Conservation (phyloP, 2,329 filamentous ascomycete species). For the Cyphellophora attinorum region DNA sequence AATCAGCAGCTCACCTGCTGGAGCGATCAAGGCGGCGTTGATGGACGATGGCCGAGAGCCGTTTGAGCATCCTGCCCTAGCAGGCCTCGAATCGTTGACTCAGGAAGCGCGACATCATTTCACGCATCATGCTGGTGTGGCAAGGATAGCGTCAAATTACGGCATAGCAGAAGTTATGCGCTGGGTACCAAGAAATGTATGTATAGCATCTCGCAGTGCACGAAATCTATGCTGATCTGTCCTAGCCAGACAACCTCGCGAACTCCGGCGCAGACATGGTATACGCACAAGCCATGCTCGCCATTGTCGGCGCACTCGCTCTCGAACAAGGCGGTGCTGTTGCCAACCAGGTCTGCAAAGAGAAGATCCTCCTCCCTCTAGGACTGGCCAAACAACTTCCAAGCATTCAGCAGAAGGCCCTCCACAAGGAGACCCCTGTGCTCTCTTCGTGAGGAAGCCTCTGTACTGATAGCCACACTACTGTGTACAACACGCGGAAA, state of each 20-base stretch:
- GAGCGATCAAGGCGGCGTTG: too few species aligned
- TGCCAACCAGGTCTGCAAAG: constrained; percentile 64
- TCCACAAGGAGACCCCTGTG: too few species aligned
- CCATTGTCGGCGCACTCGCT: constrained; percentile 81
- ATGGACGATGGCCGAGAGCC: constrained; percentile 54
- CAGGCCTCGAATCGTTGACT: constrained; percentile 64
- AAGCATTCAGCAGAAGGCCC: too few species aligned
- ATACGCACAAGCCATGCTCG: constrained; percentile 67
- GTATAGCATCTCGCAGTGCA: constrained; percentile 19
- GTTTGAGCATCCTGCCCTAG: constrained; percentile 61
- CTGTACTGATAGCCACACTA: not conserved
- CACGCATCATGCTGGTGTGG: constrained; percentile 56
- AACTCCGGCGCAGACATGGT: constrained; percentile 67
- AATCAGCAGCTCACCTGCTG: too few species aligned
- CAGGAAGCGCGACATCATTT: constrained; percentile 50
- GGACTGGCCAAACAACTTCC: constrained; percentile 23
- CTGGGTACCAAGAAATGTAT: constrained; percentile 80
- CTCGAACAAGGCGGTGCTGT: constrained; percentile 74
- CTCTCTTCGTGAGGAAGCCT: not conserved
- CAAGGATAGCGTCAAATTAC: constrained; percentile 57
- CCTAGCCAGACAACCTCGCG: constrained; percentile 49
- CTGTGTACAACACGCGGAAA: constrained; percentile 20
- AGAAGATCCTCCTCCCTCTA: constrained; percentile 58
- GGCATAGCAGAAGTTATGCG: constrained; percentile 67
- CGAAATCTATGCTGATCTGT: constrained; percentile 1